Evolutionary conservation across 257 asterid species (phyloP).

Genomic region (Nicotiana sylvestris): DNA sequence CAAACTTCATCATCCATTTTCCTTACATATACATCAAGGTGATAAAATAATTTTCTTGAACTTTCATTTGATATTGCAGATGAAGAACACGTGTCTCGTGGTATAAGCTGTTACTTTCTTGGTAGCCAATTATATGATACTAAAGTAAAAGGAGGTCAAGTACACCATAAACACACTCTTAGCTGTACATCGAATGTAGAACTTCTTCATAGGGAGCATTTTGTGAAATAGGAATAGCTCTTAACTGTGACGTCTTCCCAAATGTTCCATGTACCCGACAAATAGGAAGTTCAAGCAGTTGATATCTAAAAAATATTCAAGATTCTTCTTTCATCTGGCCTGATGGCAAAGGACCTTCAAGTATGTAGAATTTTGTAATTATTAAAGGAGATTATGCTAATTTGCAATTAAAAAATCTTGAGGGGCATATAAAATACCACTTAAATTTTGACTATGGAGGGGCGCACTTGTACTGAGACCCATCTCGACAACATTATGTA

Average conservation of each 20-base stretch:
- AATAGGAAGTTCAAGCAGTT: background rate
- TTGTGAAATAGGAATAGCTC: background rate
- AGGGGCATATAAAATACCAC: background rate
- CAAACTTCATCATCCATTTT: background rate
- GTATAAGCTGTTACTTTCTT: background rate
- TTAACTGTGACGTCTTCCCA: background rate
- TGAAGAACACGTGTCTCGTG: background rate
- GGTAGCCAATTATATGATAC: background rate
- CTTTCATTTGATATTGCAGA: background rate
- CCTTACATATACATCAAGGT: background rate
- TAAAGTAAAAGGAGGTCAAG: background rate
- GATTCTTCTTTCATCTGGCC: background rate
- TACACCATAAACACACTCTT: background rate
- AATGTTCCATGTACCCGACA: background rate
- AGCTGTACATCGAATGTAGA: background rate
- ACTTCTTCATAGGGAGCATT: background rate
- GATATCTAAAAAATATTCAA: background rate
- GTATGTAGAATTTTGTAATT: background rate
- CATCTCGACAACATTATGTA: conserved; percentile 14
- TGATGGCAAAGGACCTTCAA: background rate
- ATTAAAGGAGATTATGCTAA: background rate
- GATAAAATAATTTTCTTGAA: background rate
- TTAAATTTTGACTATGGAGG: conserved; percentile 49
- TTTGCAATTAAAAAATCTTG: background rate
- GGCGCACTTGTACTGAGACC: conserved; percentile 48